Base-by-base conservation (phyloP, 768 basidiomycete genomes). In the Tylopilus plumbeoviolaceoides region DNA sequence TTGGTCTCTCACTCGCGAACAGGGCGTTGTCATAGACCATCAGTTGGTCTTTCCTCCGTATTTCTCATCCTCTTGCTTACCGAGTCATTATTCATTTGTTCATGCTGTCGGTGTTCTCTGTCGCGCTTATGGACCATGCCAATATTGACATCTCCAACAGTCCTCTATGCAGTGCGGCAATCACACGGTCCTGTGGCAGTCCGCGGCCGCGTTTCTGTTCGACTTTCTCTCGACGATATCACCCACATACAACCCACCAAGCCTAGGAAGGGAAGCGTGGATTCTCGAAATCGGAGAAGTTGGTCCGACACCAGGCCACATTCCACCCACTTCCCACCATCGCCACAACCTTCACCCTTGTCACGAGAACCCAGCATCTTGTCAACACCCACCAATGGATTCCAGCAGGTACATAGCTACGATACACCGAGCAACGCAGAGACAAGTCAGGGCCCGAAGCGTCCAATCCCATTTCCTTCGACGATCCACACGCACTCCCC, bases 21-120 rank as follows among this genome's bases (percentile, higher is more conserved):
- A 83, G 83, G 79, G 1, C 75, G 76, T 47, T 85, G 83, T 60
- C 66, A 67, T 41, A 69, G 72, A 72, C 59, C 27, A 59, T 63
- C 44, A 25, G 9, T 54, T 67, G 68, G 59, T 62, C 64, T 51
- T 61, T 50, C 52, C 76, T 65, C 72, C 56, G 65, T 75, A 54
- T 74, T 72, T 61, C 67, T 83, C 18, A 67, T 77, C 18, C 66
- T 83, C 14, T 78, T 81, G 48, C 72, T 82, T 18, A 56, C 71
- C 14, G 79, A 85, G 59, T 78, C 81, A 0, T 60, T 78, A n/a
- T 83, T 85, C 60, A 75, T 85, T 23, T 79, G 76, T 57, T 67
- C 72, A 36, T 85, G 83, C 62, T 85, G 85, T 85, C 58, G 56
- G 83, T 74, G 11, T 17, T 17, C 14, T 48, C 23, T 20, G 21